Evolutionary conservation across 2,329 filamentous ascomycete species (phyloP).

Genomic region (Cercospora canescens): DNA sequence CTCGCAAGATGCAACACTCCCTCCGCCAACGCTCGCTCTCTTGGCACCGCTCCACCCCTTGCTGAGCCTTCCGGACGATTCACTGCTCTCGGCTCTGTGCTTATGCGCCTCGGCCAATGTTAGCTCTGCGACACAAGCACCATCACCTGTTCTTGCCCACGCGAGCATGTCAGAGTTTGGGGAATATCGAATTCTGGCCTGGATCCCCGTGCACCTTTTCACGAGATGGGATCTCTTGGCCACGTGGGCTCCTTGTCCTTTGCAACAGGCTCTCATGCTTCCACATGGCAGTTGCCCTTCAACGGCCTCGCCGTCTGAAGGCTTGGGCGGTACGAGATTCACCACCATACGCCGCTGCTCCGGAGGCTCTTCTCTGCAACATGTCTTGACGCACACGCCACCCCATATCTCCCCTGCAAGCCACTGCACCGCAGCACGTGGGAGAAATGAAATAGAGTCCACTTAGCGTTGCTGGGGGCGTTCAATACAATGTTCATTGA

Average conservation of each 20-base stretch:
- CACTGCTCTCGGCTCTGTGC: conserved; percentile 6
- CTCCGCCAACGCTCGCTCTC: neutral
- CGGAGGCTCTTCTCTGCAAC: neutral
- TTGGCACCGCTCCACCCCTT: conserved; percentile 2
- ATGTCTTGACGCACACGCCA: neutral
- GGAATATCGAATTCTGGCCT: neutral
- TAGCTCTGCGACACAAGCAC: conserved; percentile 1
- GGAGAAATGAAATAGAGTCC: neutral
- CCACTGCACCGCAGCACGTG: neutral
- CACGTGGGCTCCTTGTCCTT: conserved; percentile 6
- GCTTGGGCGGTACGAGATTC: neutral
- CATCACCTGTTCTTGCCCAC: neutral
- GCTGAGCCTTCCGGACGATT: neutral
- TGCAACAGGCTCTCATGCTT: neutral
- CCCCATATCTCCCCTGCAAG: neutral
- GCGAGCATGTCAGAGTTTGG: conserved; percentile 3
- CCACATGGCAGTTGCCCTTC: neutral
- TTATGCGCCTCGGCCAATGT: conserved; percentile 6
- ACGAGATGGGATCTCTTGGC: neutral
- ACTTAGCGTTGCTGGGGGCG: neutral
- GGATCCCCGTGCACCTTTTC: neutral
- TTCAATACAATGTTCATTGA: neutral
- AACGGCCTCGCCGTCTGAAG: neutral
- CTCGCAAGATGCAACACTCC: neutral
- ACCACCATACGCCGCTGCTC: neutral